Evolutionary conservation across 169 alveolate species (phyloP).

Genomic region (Blepharisma undulans): DNA sequence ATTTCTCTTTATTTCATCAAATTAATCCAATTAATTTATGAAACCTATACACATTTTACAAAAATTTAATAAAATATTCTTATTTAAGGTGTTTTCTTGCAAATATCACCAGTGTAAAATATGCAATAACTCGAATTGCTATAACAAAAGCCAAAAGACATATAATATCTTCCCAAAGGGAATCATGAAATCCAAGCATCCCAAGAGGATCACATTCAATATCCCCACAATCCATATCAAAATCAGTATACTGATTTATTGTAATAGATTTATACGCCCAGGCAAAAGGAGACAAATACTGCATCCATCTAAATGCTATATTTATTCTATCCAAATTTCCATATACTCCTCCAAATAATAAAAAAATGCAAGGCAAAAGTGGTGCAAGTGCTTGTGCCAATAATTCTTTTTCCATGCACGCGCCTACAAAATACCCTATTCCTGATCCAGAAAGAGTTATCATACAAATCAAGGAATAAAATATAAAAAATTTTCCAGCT

Average conservation of each 20-base stretch:
- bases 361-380: not conserved
- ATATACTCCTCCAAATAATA: not conserved
- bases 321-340: not conserved
- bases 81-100: not conserved
- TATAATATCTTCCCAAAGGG: not conserved
- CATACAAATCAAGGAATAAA: not conserved
- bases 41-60: too few species aligned
- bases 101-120: not conserved
- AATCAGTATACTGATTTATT: not conserved
- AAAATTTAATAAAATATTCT: too few species aligned
- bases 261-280: not conserved
- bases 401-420: not conserved
- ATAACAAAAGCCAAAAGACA: not conserved
- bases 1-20: too few species aligned
- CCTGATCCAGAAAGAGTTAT: not conserved
- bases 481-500: too few species aligned
- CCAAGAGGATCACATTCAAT: not conserved
- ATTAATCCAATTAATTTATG: too few species aligned
- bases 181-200: not conserved
- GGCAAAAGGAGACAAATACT: slow-evolving; percentile 52
- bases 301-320: slow-evolving; percentile 45
- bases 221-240: not conserved
- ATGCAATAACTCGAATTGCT: not conserved
- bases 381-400: not conserved
- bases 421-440: not conserved